phyloP scores from a whole-genome alignment of 2,329 filamentous ascomycete species.

The Pseudofabraea citricarpa region DNA sequence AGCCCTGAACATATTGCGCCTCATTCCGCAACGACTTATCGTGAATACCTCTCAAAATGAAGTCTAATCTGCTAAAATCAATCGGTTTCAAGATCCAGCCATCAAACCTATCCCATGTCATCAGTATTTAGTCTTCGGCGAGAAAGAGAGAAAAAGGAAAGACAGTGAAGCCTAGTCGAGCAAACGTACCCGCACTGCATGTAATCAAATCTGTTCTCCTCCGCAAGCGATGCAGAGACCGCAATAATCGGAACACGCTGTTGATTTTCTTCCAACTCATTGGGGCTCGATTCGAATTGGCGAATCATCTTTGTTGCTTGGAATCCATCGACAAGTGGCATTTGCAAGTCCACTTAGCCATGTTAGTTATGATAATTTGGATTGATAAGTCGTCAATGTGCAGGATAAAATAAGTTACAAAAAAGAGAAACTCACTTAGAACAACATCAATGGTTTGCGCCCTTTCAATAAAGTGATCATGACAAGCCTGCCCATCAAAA shows the following conservation, averaged over 20 bases:
- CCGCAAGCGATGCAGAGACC: conserved; percentile 15
- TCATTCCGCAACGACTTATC: conserved; percentile 5
- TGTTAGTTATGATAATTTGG: no score
- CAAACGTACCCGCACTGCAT: conserved; percentile 19
- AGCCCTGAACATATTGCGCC: conserved; percentile 12
- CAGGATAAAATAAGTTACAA: no score
- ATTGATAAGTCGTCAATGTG: no score
- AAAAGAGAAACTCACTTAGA: no score
- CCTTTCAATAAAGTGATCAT: conserved; percentile 62
- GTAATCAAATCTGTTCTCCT: conserved; percentile 19
- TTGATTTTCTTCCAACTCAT: conserved; percentile 6
- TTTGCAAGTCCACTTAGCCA: conserved; percentile 11
- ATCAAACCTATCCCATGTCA: conserved; percentile 13
- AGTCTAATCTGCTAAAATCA: conserved; percentile 15
- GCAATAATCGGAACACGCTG: conserved; percentile 19
- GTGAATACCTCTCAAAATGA: conserved; percentile 15
- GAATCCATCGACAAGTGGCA: conserved; percentile 19
- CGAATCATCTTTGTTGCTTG: conserved; percentile 21
- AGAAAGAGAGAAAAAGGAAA: neutral
- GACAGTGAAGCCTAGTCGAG: no score
- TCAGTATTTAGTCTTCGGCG: neutral
- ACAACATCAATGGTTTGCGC: conserved; percentile 16
- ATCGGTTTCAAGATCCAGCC: conserved; percentile 21
- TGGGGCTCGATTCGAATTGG: conserved; percentile 14
- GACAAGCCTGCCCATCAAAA: conserved; percentile 71